phyloP scores from a whole-genome alignment of 106 monocot species.

The Phalaenopsis equestris region DNA sequence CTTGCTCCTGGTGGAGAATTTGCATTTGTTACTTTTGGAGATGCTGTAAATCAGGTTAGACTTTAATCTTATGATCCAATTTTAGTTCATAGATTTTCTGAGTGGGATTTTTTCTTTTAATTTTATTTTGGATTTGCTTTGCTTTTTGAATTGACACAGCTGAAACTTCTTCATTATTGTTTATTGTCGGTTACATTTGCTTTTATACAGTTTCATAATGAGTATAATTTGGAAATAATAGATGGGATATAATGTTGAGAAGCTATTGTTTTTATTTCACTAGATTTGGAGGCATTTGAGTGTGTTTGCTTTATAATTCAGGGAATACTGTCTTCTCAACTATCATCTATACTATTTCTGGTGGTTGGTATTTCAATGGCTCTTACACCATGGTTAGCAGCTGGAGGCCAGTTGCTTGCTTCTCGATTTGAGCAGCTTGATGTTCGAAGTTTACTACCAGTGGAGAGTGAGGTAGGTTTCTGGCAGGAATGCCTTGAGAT shows the following conservation, averaged over 20 bases:
- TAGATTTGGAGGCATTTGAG: background rate
- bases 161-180: background rate
- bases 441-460: conserved; percentile 89
- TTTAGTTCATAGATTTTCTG: background rate
- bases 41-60: conserved; percentile 95
- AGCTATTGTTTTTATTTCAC: background rate
- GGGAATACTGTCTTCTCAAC: conserved; percentile 79
- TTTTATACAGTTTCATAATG: background rate
- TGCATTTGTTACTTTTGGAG: conserved; percentile 98
- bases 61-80: conserved; percentile 5
- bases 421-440: conserved; percentile 95
- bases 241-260: background rate
- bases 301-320: conserved; percentile 19
- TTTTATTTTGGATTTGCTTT: background rate
- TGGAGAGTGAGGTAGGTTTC: conserved; percentile 76
- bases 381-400: conserved; percentile 93
- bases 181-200: background rate
- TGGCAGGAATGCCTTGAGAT: background rate
- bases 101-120: background rate
- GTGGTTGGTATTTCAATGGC: conserved; percentile 99
- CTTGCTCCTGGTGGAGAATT: conserved; percentile 99
- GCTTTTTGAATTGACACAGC: background rate
- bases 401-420: conserved; percentile 91
- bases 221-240: background rate
- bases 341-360: conserved; percentile 90